These are phyloP conservation scores for Prasinococcaceae sp. DNA, from an alignment of 139 green algal genomes.

Conservation along the genomic window DNA sequence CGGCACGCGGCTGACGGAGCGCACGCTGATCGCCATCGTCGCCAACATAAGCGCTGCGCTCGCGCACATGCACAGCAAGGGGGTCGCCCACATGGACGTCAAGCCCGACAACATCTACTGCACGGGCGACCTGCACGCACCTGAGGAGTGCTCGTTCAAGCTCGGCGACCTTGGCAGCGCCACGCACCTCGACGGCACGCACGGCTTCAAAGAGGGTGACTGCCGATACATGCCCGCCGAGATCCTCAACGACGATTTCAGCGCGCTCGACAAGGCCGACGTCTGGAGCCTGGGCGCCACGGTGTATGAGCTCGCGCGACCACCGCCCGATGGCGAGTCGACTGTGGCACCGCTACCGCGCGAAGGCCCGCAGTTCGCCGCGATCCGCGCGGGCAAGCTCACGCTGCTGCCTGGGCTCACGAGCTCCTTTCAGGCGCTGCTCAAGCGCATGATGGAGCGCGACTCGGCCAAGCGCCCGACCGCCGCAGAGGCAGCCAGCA, in stretches of 20 bases:
- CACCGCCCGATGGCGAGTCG: no score
- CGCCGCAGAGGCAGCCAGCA: background rate
- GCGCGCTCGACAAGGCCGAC: slow-evolving; percentile 61
- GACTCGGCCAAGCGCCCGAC: background rate
- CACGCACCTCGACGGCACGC: slow-evolving; percentile 13
- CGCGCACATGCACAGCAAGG: slow-evolving; percentile 54
- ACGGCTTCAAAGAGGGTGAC: slow-evolving; percentile 13
- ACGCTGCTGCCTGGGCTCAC: slow-evolving; percentile 10
- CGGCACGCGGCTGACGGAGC: slow-evolving; percentile 34
- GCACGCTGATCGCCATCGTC: slow-evolving; percentile 46
- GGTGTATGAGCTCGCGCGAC: slow-evolving; percentile 38
- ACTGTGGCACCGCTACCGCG: slow-evolving; percentile 7
- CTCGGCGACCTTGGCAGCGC: slow-evolving; percentile 85
- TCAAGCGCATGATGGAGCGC: slow-evolving; percentile 14
- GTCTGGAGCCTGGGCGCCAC: slow-evolving; percentile 77
- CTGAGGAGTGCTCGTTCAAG: slow-evolving; percentile 41
- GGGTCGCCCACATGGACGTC: slow-evolving; percentile 81
- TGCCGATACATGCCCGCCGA: slow-evolving; percentile 70
- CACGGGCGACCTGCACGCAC: background rate
- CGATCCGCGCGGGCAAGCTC: slow-evolving; percentile 6
- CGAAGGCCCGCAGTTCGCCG: slow-evolving; percentile 4
- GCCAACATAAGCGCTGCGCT: slow-evolving; percentile 33
- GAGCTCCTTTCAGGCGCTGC: slow-evolving; percentile 5
- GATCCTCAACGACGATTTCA: slow-evolving; percentile 47
- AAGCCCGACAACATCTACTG: slow-evolving; percentile 91